Evolutionary conservation across 2,329 filamentous ascomycete genomes (phyloP).

Genomic region (Aspergillus carbonarius): DNA sequence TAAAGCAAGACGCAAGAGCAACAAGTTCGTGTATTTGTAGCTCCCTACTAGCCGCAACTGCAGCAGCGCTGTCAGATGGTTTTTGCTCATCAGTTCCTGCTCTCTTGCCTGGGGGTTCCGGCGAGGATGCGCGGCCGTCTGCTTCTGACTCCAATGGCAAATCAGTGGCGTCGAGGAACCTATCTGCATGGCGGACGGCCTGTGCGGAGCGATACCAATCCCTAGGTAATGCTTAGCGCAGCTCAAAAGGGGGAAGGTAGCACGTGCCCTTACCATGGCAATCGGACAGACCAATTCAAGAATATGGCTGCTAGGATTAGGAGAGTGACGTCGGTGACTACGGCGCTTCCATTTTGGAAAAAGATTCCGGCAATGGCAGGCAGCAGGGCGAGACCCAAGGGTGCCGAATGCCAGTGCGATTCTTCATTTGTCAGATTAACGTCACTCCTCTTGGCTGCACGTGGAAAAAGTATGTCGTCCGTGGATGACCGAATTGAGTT

Average conservation of each 20-base stretch:
- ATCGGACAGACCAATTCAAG: constrained; percentile 85
- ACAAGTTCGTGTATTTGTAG: constrained; percentile 72
- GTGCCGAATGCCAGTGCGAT: constrained; percentile 75
- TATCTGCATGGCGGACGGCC: constrained; percentile 53
- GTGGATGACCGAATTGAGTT: constrained; percentile 64
- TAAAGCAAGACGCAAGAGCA: constrained; percentile 75
- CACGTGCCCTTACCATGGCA: constrained; percentile 69
- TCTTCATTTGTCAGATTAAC: constrained; percentile 50
- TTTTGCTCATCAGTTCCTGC: constrained; percentile 3
- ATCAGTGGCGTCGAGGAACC: constrained; percentile 21
- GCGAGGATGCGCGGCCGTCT: constrained; percentile 19
- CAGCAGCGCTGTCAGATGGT: constrained; percentile 17
- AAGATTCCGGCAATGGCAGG: constrained; percentile 82
- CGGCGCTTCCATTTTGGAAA: constrained; percentile 77
- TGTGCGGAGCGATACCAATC: constrained; percentile 74
- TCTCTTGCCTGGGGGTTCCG: constrained; percentile 8
- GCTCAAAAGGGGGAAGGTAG: background rate
- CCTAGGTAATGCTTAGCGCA: constrained; percentile 42
- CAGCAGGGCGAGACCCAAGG: constrained; percentile 77
- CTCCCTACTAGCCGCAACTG: constrained; percentile 54
- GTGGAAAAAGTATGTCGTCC: constrained; percentile 66
- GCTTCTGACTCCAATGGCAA: constrained; percentile 27
- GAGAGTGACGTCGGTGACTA: constrained; percentile 83
- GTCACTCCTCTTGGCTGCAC: constrained; percentile 39
- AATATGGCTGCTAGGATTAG: constrained; percentile 79